A percentile compares a stretch with the other conserved stretches of the same genome.
Evolutionary conservation across 768 basidiomycete genomes (phyloP).

Genomic region (Rhodotorula babjevae): DNA sequence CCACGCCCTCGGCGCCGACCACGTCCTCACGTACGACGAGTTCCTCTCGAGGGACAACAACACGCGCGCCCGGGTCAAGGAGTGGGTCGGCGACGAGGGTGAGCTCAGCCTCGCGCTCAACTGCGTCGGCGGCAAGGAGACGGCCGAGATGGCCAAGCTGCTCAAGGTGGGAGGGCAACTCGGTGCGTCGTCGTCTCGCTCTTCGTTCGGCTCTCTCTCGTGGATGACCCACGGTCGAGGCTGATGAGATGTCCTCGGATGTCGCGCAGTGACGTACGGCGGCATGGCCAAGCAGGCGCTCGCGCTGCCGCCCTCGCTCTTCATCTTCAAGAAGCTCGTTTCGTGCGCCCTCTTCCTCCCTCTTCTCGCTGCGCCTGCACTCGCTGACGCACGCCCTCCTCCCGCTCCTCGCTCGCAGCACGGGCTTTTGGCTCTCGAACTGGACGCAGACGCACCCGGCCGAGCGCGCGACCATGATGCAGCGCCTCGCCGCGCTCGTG

Average conservation of each 20-base stretch:
- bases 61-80: constrained; percentile 56
- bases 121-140: constrained; percentile 64
- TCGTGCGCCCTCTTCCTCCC: constrained; percentile 68
- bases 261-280: constrained; percentile 63
- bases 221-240: background rate
- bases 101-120: constrained; percentile 58
- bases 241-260: background rate
- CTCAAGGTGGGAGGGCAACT: constrained; percentile 51
- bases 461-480: constrained; percentile 56
- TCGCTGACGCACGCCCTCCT: too few species aligned
- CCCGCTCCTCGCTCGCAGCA: constrained; percentile 6
- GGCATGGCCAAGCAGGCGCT: constrained; percentile 84
- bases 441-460: constrained; percentile 45
- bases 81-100: constrained; percentile 60
- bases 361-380: background rate
- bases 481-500: constrained; percentile 15
- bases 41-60: constrained; percentile 55
- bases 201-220: background rate
- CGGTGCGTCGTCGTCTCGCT: constrained; percentile 5
- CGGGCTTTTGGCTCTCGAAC: constrained; percentile 40
- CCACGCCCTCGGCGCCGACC: constrained; percentile 62
- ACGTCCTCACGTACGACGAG: constrained; percentile 73
- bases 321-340: constrained; percentile 79
- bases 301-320: constrained; percentile 66
- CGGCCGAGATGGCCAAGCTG: constrained; percentile 63